Percentiles rank a stretch among this genome's conserved stretches.
Conservation (phyloP, 2,329 filamentous ascomycete species). For the Orbilia brochopaga region DNA sequence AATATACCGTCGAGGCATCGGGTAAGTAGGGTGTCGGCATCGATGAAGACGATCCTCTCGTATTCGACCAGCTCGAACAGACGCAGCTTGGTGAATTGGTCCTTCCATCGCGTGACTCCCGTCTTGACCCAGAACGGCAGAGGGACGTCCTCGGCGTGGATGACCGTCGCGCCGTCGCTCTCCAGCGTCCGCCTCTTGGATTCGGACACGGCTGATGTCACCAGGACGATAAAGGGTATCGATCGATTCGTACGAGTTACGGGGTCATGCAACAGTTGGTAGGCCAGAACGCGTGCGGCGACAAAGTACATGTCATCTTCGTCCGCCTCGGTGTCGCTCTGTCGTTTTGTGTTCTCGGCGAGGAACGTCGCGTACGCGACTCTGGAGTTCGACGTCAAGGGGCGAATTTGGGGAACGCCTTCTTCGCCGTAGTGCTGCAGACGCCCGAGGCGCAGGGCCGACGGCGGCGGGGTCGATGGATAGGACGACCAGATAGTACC, state of each 20-base stretch:
- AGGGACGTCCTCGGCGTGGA: constrained; percentile 57
- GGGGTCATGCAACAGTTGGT: constrained; percentile 59
- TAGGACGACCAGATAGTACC: constrained; percentile 31
- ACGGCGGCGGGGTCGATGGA: constrained; percentile 23
- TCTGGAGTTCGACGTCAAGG: constrained; percentile 27
- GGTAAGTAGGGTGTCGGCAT: constrained; percentile 59
- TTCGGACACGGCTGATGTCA: constrained; percentile 56
- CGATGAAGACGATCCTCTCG: constrained; percentile 60
- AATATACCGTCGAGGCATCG: constrained; percentile 58
- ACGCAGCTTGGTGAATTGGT: constrained; percentile 60
- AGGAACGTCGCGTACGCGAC: constrained; percentile 58
- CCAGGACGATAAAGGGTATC: constrained; percentile 59
- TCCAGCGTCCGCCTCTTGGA: constrained; percentile 57
- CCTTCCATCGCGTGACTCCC: constrained; percentile 58
- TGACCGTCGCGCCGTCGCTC: constrained; percentile 59
- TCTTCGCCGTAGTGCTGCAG: constrained; percentile 38
- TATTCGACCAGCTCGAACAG: constrained; percentile 60
- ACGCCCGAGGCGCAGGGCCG: constrained; percentile 38
- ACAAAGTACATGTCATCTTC: constrained; percentile 59
- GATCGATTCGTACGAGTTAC: constrained; percentile 56
- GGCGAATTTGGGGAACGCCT: constrained; percentile 28
- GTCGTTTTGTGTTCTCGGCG: constrained; percentile 55
- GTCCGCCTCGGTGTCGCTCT: constrained; percentile 48
- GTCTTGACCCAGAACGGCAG: constrained; percentile 57
- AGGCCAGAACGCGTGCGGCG: constrained; percentile 58